These are phyloP conservation scores for Schizosaccharomyces octosporus DNA, from an alignment of 805 yeast genomes.

Conservation along the genomic window DNA sequence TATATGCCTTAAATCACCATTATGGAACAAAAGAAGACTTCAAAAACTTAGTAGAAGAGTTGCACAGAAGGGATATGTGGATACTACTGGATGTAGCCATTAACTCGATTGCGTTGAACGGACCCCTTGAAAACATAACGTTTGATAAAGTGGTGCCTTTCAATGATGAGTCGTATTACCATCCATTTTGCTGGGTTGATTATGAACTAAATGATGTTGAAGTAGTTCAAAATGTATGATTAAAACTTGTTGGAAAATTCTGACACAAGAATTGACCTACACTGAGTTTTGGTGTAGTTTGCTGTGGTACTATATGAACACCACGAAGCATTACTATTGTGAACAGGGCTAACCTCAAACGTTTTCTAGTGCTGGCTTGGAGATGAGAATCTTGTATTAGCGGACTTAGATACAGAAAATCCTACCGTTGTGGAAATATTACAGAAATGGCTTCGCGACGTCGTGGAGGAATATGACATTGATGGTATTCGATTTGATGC, in stretches of 20 bases:
- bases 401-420: constrained; percentile 1
- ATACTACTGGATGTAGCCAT: constrained; percentile 4
- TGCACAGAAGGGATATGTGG: constrained; percentile 4
- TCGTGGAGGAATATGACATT: constrained; percentile 1
- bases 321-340: no score
- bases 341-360: no score
- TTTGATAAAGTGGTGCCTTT: constrained; percentile 1
- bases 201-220: not conserved
- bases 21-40: constrained; percentile 2
- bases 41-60: not conserved
- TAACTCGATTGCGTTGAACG: constrained; percentile 1
- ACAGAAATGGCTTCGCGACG: not conserved
- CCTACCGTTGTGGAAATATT: not conserved
- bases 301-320: no score
- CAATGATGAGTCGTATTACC: constrained; percentile 1
- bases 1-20: not conserved
- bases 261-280: not conserved
- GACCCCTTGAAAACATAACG: not conserved
- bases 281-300: no score
- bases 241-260: not conserved
- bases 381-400: not conserved
- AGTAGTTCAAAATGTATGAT: not conserved
- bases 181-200: constrained; percentile 3
- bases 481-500: constrained; percentile 5
- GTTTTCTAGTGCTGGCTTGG: constrained; percentile 4